Base-by-base conservation (phyloP, 257 asterid genomes). In the Fraxinus cuspidata region DNA sequence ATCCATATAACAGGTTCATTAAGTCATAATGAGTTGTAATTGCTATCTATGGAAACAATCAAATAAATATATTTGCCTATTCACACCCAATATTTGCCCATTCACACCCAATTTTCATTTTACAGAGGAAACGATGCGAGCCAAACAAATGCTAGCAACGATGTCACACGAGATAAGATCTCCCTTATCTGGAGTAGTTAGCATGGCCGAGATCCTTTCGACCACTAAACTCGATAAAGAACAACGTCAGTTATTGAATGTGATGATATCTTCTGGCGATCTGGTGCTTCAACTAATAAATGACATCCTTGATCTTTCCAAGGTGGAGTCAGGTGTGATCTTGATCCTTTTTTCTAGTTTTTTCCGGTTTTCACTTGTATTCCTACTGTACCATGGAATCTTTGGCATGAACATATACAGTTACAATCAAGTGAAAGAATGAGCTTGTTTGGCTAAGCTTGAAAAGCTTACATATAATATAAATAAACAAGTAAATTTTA, bases 121-220 rank as follows among this genome's bases (percentile, higher is more conserved):
- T 65, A 76, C 91, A 90, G 97, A 94, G 98, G 97, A 94, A 84
- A 90, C 96, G 2, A 94, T 94, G 97, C 84, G 98, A 44, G 98
- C 97, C 28, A 94, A 94, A 69, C 97, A 94, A 85, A 94, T 94
- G 98, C 88, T 94, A 42, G 98, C 98, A 42, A 94, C 98, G 19
- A 94, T 94, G 98, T 92, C 98, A 49, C 98, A 94, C 66, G 98
- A 94, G 91, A 94, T 94, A 87, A 82, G 98, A 75, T 94, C 98
- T 73, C 98, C 98, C 47, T 78, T 94, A 37, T 92, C 98, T 10
- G 98, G 98, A 75, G 98, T 94, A 7, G 95, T 94, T 53, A 88
- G 98, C 95, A 91, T 94, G 94, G 91, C 97, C 0, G 96, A 94
- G 84, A 92, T 94, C 81, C 98, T 94, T 71, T 85, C 95, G 42